phyloP scores from a whole-genome alignment of 768 basidiomycete genomes.

The Cantharellus cinnabarinus region DNA sequence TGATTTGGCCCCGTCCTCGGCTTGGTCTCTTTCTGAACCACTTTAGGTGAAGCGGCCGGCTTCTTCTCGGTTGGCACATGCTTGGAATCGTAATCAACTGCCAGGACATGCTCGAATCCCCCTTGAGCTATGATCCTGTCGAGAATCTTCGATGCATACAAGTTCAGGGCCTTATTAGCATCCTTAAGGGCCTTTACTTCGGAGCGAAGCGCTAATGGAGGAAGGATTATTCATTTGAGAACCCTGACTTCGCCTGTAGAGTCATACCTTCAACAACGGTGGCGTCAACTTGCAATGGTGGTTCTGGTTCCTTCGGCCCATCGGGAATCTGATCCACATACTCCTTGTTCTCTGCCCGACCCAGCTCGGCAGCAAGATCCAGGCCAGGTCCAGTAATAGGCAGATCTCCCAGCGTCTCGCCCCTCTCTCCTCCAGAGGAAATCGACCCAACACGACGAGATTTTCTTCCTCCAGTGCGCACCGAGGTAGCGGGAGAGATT shows the following conservation, averaged over 20 bases:
- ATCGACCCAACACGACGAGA: conserved; percentile 33
- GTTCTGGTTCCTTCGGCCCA: neutral
- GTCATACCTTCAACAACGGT: conserved; percentile 2
- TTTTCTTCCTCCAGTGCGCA: conserved; percentile 14
- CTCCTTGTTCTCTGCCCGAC: conserved; percentile 78
- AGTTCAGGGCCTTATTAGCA: conserved; percentile 83
- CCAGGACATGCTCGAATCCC: conserved; percentile 90
- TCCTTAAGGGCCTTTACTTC: conserved; percentile 90
- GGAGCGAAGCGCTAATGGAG: conserved; percentile 37
- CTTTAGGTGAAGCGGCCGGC: neutral
- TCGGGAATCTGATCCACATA: conserved; percentile 29
- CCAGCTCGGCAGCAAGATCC: conserved; percentile 80
- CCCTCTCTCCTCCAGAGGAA: conserved; percentile 18
- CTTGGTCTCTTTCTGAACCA: conserved; percentile 4
- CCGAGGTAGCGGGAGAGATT: conserved; percentile 14
- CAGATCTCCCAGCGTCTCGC: conserved; percentile 69
- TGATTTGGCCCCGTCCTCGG: neutral
- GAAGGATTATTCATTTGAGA: conserved; percentile 18
- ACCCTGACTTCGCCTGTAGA: neutral
- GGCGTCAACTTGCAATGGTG: neutral
- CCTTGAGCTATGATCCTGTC: conserved; percentile 93
- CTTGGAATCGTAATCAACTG: conserved; percentile 53
- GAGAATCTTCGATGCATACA: conserved; percentile 95
- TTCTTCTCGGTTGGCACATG: conserved; percentile 15
- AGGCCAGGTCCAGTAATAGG: conserved; percentile 78